Conservation (phyloP, 2,329 filamentous ascomycete species). For the Fusarium nelsonii region DNA sequence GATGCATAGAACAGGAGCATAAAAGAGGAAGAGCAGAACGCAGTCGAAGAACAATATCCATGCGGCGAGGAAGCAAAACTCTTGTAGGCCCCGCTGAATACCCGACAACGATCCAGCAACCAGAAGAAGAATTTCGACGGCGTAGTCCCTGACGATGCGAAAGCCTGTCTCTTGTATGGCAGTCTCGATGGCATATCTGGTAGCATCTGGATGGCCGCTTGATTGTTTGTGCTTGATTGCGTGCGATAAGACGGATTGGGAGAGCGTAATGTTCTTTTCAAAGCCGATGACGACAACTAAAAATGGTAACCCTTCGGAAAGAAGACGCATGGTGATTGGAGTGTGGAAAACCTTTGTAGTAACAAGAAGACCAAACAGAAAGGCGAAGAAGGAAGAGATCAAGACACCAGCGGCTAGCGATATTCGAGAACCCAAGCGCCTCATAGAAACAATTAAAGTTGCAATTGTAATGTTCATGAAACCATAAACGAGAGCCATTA, state of each 20-base stretch:
- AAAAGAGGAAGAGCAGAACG: slow-evolving; percentile 94
- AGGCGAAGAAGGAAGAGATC: slow-evolving; percentile 93
- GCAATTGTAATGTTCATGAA: slow-evolving; percentile 99
- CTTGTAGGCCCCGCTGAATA: slow-evolving; percentile 93
- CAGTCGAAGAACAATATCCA: slow-evolving; percentile 99
- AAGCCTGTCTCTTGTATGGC: slow-evolving; percentile 94
- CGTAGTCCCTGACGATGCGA: slow-evolving; percentile 93
- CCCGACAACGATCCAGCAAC: slow-evolving; percentile 89
- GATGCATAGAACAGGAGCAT: slow-evolving; percentile 96
- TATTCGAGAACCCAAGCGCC: slow-evolving; percentile 94
- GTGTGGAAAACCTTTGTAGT: slow-evolving; percentile 94
- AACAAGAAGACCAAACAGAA: slow-evolving; percentile 91
- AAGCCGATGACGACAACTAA: slow-evolving; percentile 97
- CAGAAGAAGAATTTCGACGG: slow-evolving; percentile 90
- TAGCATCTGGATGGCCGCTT: slow-evolving; percentile 70
- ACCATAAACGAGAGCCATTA: slow-evolving; percentile 95
- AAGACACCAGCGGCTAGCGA: slow-evolving; percentile 94
- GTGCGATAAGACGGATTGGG: slow-evolving; percentile 90
- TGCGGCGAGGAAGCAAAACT: slow-evolving; percentile 97
- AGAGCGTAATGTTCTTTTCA: slow-evolving; percentile 97
- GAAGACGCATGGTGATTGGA: slow-evolving; percentile 89
- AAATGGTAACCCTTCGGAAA: slow-evolving; percentile 96
- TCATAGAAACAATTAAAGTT: slow-evolving; percentile 98
- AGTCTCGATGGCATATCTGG: slow-evolving; percentile 89
- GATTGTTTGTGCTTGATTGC: slow-evolving; percentile 79